Base-by-base conservation (phyloP, 441 rosid species). In the Flueggea neowawraea region DNA sequence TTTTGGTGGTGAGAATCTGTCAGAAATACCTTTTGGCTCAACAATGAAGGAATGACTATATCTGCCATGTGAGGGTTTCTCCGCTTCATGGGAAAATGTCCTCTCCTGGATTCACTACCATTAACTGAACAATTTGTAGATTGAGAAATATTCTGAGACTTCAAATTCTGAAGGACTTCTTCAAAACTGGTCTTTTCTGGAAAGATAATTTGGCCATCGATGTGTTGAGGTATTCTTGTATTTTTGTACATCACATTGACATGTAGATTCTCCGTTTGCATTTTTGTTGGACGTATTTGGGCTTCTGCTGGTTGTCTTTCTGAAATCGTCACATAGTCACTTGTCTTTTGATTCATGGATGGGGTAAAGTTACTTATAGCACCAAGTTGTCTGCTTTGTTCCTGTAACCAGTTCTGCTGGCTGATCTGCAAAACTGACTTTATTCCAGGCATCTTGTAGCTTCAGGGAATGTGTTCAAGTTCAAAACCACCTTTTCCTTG, bases 81-180 rank as follows among this genome's bases (percentile, higher is more conserved):
- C 67, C 81, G 78, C 71, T 76, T 79, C 56, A 61, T 66, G 58
- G 64, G 74, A 72, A 52, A 53, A 56, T 72, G 68, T 54, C 62
- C 80, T 79, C 91, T 80, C 80, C 80, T 81, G 68, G 72, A 73
- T 43, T 85, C 83, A 55, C 74, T 78, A 62, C 74, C 75, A 74
- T 69, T 86, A 63, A 45, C 62, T 41, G 32, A 63, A 57, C 75
- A 48, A 61, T 50, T 48, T 58, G 47, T 50, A 44, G 82, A 64
- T 59, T 75, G 76, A 61, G 74, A 71, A 13, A 22, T 63, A 54
- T 32, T 55, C 63, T 69, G 82, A 52, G 74, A 47, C 58, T 63
- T 39, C 53, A 58, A 16, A 64, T 79, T 76, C 71, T 71, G 69
- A 66, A 71, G 61, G 59, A 45, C 67, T 71, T 68, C 55, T 66